Percentiles rank a stretch among this genome's conserved stretches.
phyloP scores from a whole-genome alignment of 306 rosid species.

The Ochetophila trinervis region DNA sequence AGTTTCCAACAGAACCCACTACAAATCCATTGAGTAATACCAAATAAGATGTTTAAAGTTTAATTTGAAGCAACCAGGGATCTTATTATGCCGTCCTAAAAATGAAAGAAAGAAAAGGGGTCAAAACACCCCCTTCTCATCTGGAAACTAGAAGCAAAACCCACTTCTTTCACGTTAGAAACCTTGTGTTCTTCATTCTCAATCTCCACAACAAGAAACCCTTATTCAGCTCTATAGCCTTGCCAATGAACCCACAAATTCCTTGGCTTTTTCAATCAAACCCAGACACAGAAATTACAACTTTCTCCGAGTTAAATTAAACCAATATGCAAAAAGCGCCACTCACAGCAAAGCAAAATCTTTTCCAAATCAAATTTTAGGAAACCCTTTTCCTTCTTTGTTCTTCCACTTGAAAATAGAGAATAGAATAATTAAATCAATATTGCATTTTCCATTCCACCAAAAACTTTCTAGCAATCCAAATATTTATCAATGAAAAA shows the following conservation, averaged over 20 bases:
- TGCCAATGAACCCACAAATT: conserved; percentile 14
- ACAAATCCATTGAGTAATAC: background rate
- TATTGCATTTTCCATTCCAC: background rate
- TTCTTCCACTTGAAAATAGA: conserved; percentile 21
- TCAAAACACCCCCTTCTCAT: conserved; percentile 28
- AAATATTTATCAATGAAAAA: background rate
- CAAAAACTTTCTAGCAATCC: background rate
- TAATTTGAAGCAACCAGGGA: background rate
- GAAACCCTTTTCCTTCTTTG: conserved; percentile 8
- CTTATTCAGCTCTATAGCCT: conserved; percentile 12
- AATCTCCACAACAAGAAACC: conserved; percentile 4
- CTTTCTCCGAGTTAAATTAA: conserved; percentile 1
- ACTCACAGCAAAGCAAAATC: conserved; percentile 6
- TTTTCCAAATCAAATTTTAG: conserved; percentile 1
- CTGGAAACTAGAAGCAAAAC: conserved; percentile 27
- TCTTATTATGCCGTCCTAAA: conserved; percentile 2
- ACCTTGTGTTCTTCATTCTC: conserved; percentile 14
- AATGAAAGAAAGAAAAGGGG: conserved; percentile 5
- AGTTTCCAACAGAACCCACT: background rate
- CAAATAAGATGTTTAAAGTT: background rate
- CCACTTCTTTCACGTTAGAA: conserved; percentile 6
- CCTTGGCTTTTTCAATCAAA: background rate
- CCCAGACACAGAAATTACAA: background rate
- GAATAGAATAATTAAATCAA: background rate
- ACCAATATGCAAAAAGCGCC: conserved; percentile 20